Base-by-base conservation (phyloP, 176 grass and related monocot species). In the Pontederia paniculata region DNA sequence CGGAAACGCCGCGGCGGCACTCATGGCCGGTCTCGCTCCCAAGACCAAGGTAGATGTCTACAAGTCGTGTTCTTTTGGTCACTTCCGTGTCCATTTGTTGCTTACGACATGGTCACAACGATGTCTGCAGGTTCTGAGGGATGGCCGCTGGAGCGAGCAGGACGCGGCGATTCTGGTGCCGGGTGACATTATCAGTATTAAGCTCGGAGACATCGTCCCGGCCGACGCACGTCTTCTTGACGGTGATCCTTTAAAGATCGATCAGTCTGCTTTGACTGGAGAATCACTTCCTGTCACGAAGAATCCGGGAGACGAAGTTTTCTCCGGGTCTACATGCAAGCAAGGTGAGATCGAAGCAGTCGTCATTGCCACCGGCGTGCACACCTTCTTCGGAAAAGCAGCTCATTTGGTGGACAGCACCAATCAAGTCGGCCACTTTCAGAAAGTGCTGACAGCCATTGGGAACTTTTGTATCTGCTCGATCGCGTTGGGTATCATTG, bases 381-480 rank as follows among this genome's bases (percentile, higher is more conserved):
- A 82, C 63, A 88, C 84, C 42, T 88, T 88, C 75, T 88, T 88
- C 42, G 84, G 84, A 48, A 88, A 82, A 60, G 84, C 84, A 69
- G 84, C 84, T 52, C 79, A 88, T 72, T 72, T 88, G 2, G 84
- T 83, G 20, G 84, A 83, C n/a, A 76, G 71, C 69, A 88, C 84
- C 5, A 77, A 58, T n/a, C 84, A 83, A 41, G 72, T 88, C 11
- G 84, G 84, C 9, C 84, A 88, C 70, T 88, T 88, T 37, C 84
- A 88, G 53, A 88, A 80, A 76, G 84, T 79, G 59, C 76, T 88
- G 15, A 88, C 84, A 48, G 74, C 84, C 10, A 88, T 88, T 0
- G 84, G 84, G 16, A 88, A 88, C 73, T 88, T 88, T 44, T 88
- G 84, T 37, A 88, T 88, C 13, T 88, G 72, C 59, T 88, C 84